Percentiles rank a stretch among this genome's conserved stretches.
These are phyloP conservation scores for Globisporangium abappressorium DNA, from an alignment of 352 stramenopile genomes.

Conservation along the genomic window DNA sequence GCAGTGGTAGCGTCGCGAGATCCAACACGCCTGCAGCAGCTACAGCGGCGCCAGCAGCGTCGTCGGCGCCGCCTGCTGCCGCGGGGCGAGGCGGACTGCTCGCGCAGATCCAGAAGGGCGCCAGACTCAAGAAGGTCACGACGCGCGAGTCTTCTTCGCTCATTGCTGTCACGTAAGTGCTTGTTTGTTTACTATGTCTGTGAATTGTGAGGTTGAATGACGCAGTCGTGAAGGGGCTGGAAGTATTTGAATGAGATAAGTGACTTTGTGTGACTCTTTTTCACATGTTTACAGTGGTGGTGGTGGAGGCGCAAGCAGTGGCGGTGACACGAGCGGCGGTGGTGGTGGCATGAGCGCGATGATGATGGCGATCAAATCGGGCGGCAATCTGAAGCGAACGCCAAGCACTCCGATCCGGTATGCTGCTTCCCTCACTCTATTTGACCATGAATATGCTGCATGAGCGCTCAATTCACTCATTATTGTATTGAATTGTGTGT, in stretches of 20 bases:
- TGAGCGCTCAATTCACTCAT: not conserved
- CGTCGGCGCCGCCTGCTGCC: slow-evolving; percentile 23
- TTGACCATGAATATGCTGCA: not conserved
- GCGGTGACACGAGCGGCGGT: slow-evolving; percentile 13
- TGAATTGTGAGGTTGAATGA: not conserved
- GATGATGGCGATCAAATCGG: slow-evolving; percentile 71
- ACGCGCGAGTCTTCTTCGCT: slow-evolving; percentile 72
- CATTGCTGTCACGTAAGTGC: slow-evolving; percentile 29
- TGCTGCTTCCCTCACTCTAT: not conserved
- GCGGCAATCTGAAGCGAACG: slow-evolving; percentile 62
- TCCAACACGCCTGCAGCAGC: not conserved
- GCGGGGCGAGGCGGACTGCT: slow-evolving; percentile 51
- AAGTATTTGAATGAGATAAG: not conserved
- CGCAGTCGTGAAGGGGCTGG: not conserved
- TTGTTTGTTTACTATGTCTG: not conserved
- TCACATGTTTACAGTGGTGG: slow-evolving; percentile 6
- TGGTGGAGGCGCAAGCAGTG: slow-evolving; percentile 9
- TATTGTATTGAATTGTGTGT: not conserved
- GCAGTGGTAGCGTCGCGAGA: not conserved
- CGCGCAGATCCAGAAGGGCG: slow-evolving; percentile 69
- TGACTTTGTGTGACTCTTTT: not conserved
- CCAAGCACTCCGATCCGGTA: slow-evolving; percentile 31
- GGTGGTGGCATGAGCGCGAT: slow-evolving; percentile 53
- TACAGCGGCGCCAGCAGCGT: not conserved
- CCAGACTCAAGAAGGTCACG: slow-evolving; percentile 73